Evolutionary conservation across 2,329 filamentous ascomycete genomes (phyloP), one percentile per base, ranked within the genome.

Genomic region (Trichoderma atrobrunneum): DNA sequence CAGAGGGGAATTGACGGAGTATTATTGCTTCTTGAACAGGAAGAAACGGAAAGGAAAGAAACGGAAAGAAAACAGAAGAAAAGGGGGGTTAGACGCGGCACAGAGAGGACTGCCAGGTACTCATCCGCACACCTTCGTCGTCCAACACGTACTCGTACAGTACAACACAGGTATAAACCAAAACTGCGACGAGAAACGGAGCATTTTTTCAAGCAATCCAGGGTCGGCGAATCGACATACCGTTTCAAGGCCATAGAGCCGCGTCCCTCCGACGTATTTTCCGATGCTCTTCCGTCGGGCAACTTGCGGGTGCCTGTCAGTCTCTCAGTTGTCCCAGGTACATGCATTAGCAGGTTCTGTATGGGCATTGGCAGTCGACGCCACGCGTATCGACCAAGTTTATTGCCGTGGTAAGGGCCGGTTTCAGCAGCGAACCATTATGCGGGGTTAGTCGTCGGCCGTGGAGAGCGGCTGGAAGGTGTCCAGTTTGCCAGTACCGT

Each of bases 331-430:
- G 48, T 66, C 54, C 43, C 34, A 67, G 70, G 32, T 57, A 56
- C 61, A 48, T 72, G 62, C 62, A 67, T 61, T 60, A 72, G 63
- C 62, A 43, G 5, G 54, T 21, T 36, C 18, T n/a, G 39, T 43
- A n/a, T 43, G 39, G 39, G 39, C 39, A 12, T 62, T 56, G 30
- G 30, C 56, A 32, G 34, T 65, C 16, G 68, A 66, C 70, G 56
- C 70, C 70, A 72, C 70, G 56, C 54, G 63, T 43, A 67, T 67
- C 56, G 43, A 72, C 24, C 21, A 16, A 54, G 34, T 24, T 66
- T 72, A 66, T 66, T 72, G 56, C 62, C 70, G 54, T 67, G 28
- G 63, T 72, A 36, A 67, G 70, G 57, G 48, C 62, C 70, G 70
- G 62, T 66, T 72, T 67, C 63, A 72, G 54, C 30, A 67, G 61